phyloP scores from a whole-genome alignment of 208 protist species.

The Strigomonas galati region DNA sequence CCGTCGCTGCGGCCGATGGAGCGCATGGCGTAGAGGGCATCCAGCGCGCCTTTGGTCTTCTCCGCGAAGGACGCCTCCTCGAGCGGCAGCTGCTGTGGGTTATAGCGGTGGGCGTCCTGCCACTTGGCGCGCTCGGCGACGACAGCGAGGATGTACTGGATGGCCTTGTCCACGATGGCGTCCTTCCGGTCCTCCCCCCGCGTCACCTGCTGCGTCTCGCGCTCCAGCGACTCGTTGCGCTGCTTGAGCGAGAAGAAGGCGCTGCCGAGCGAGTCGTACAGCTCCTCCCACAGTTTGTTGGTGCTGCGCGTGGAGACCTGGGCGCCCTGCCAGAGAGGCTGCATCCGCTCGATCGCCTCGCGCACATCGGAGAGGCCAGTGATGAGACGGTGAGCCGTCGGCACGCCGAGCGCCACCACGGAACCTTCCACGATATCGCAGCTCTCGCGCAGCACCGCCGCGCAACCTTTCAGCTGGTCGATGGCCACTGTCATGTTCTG shows the following conservation, averaged over 20 bases:
- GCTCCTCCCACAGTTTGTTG: conserved; percentile 38
- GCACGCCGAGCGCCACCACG: conserved; percentile 70
- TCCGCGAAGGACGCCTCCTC: conserved; percentile 43
- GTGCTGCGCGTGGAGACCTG: conserved; percentile 33
- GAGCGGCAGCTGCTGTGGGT: conserved; percentile 51
- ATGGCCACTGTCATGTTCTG: conserved; percentile 39
- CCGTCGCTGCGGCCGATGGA: too few species aligned
- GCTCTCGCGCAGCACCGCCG: conserved; percentile 40
- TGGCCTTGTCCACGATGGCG: conserved; percentile 49
- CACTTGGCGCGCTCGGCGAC: conserved; percentile 62
- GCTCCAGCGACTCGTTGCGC: conserved; percentile 41
- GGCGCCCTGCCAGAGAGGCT: conserved; percentile 30
- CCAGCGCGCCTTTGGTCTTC: conserved; percentile 27
- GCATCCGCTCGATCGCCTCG: conserved; percentile 37
- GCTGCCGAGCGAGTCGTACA: conserved; percentile 34
- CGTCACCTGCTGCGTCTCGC: conserved; percentile 47
- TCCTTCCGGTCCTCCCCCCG: conserved; percentile 53
- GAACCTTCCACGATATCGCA: conserved; percentile 65
- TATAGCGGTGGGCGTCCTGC: conserved; percentile 61
- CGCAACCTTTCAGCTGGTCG: conserved; percentile 37
- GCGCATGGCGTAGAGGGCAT: conserved; percentile 26
- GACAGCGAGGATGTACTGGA: conserved; percentile 66
- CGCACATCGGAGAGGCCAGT: conserved; percentile 39
- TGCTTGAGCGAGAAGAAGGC: conserved; percentile 53
- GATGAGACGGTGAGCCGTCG: conserved; percentile 46